phyloP scores from a whole-genome alignment of 441 rosid genomes.

The Syzygium syzygioides region DNA sequence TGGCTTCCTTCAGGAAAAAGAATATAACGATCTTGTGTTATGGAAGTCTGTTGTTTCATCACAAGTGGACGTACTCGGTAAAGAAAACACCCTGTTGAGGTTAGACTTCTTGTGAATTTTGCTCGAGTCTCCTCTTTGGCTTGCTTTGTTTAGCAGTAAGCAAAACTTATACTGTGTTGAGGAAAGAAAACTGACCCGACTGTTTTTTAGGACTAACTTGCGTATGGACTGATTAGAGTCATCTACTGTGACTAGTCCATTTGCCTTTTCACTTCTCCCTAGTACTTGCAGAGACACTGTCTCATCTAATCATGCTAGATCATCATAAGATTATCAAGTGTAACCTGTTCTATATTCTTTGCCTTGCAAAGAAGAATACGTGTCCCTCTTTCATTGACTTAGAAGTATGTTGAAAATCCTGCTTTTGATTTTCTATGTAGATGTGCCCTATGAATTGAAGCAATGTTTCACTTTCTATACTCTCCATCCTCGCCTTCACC shows the following conservation, averaged over 20 bases:
- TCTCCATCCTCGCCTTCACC: not conserved
- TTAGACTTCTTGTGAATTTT: conserved; percentile 10
- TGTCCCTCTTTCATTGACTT: not conserved
- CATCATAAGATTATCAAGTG: not conserved
- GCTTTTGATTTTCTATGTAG: not conserved
- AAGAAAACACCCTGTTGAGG: conserved; percentile 68
- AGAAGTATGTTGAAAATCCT: not conserved
- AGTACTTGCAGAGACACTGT: not conserved
- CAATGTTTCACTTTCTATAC: not conserved
- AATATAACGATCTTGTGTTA: conserved; percentile 35
- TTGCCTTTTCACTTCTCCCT: not conserved
- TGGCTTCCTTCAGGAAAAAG: conserved; percentile 40
- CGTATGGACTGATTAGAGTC: not conserved
- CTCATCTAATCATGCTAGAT: not conserved
- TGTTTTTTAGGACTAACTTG: not conserved
- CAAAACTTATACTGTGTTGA: not conserved
- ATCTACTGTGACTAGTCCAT: not conserved
- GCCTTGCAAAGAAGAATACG: not conserved
- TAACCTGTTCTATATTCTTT: not conserved
- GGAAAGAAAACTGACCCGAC: not conserved
- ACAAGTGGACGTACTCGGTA: conserved; percentile 41
- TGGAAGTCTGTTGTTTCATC: conserved; percentile 59
- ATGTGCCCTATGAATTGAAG: not conserved
- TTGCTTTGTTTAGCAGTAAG: not conserved
- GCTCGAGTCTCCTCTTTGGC: not conserved